Base-by-base conservation (phyloP, 23 red algal species). In the Gracilariopsis chorda region DNA sequence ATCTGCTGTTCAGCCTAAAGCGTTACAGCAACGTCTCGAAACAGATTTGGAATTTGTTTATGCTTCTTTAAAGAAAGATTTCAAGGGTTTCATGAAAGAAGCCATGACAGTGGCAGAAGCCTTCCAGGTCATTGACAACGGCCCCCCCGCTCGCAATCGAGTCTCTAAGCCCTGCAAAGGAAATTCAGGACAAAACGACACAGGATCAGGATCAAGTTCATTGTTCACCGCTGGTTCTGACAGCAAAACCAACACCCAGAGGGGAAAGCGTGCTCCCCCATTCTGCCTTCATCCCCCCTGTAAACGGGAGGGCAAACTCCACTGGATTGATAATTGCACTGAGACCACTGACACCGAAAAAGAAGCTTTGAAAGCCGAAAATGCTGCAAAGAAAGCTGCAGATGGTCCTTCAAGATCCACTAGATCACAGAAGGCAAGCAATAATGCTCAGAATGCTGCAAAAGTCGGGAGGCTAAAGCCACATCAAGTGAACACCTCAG, bases 71-170 rank as follows among this genome's bases (percentile, higher is more conserved):
- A 30, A 30, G 17, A 77, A 52, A 27, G 1, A 17, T 32, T 77
- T 47, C 0, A 48, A 48, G 8, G 71, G 32, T 0, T 83, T 83
- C 48, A 83, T 67, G 51, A 4, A 58, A 21, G 55, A 83, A 0
- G 79, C 79, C 29, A 41, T 83, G 0, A 2, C 20, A 27, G 51
- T 83, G 17, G 20, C 79, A 20, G 56, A 83, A 42, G 79, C 55
- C 7, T 83, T 83, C 55, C 51, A 83, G 0, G 20, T 83, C 14
- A 57, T 64, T 2, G 58, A 67, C 28, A 83, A n/a, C 12, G 79
- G 79, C 1, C 77, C 77, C 10, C 65, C 65, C 10, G 1, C 57
- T 7, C 1, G 25, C 2, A 16, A 24, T 10, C 2, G 57, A 41
- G 41, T 34, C 34, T 30, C 9, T 32, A 12, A 73, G 29, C 7